A percentile compares a stretch with the other conserved stretches of the same genome.
These are phyloP conservation scores for Endocalyx cinctus DNA, from an alignment of 2,329 filamentous ascomycete genomes.

Conservation along the genomic window DNA sequence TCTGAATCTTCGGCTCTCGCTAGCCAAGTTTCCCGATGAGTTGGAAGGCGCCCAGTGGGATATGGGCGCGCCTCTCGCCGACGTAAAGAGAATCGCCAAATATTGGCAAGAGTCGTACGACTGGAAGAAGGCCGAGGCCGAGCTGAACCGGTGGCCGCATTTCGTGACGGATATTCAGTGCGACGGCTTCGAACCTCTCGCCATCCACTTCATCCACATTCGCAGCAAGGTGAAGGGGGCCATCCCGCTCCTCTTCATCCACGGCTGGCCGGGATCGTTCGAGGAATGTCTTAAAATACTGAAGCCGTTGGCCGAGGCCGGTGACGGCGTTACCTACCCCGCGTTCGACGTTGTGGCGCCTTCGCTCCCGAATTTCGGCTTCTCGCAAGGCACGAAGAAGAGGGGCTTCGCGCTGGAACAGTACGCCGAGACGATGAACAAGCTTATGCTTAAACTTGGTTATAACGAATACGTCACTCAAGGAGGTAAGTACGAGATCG, in stretches of 20 bases:
- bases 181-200: slow-evolving; percentile 31
- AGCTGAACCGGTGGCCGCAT: slow-evolving; percentile 31
- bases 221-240: slow-evolving; percentile 23
- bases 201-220: slow-evolving; percentile 35
- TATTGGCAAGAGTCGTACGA: slow-evolving; percentile 32
- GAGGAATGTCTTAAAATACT: slow-evolving; percentile 62
- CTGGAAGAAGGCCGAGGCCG: slow-evolving; percentile 30
- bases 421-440: slow-evolving; percentile 61
- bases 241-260: slow-evolving; percentile 28
- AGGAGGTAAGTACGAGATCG: slow-evolving; percentile 17
- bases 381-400: slow-evolving; percentile 38
- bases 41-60: slow-evolving; percentile 34
- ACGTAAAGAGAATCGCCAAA: slow-evolving; percentile 28
- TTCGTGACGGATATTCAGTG: slow-evolving; percentile 31
- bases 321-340: slow-evolving; percentile 24
- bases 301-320: slow-evolving; percentile 36
- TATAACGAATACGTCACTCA: slow-evolving; percentile 52
- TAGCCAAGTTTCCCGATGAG: slow-evolving; percentile 34
- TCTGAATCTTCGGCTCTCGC: slow-evolving; percentile 28
- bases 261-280: slow-evolving; percentile 60
- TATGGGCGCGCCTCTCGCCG: slow-evolving; percentile 30
- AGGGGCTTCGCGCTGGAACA: slow-evolving; percentile 54
- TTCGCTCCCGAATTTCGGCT: slow-evolving; percentile 51
- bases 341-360: slow-evolving; percentile 56
- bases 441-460: slow-evolving; percentile 64